Evolutionary conservation across 257 asterid genomes (phyloP).

Genomic region (Anisodus tanguticus): DNA sequence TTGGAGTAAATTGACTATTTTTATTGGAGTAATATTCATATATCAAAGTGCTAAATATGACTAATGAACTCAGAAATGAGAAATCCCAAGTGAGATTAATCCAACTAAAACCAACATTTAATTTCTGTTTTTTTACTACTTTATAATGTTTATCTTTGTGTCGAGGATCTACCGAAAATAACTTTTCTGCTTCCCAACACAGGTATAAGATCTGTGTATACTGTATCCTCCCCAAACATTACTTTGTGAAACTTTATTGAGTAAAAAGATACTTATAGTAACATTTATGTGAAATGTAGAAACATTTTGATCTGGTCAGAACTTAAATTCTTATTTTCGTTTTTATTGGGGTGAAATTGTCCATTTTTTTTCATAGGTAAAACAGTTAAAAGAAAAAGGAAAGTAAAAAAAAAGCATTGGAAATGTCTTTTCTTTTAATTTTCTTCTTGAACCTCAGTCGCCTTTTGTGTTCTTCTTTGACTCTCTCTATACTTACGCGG

Average conservation of each 20-base stretch:
- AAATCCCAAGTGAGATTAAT: neutral
- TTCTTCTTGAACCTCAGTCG: slow-evolving; percentile 4
- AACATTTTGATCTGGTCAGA: neutral
- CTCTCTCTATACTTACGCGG: slow-evolving; percentile 17
- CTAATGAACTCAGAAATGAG: neutral
- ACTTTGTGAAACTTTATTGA: no score
- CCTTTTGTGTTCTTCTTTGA: slow-evolving; percentile 30
- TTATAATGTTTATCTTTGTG: no score
- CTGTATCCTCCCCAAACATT: no score
- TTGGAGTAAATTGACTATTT: neutral
- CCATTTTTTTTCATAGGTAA: neutral
- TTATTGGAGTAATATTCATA: neutral
- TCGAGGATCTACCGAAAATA: no score
- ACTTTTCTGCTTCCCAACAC: no score
- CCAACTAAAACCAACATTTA: neutral
- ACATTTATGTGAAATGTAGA: neutral
- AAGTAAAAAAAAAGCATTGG: neutral
- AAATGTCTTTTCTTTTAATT: slow-evolving; percentile 22
- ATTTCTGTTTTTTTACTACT: no score
- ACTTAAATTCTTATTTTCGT: neutral
- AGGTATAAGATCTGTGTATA: no score
- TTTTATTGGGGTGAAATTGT: neutral
- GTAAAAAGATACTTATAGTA: no score
- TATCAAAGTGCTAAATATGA: neutral
- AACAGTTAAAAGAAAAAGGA: neutral